Percentiles rank a stretch among this genome's conserved stretches.
These are phyloP conservation scores for Euphorbia celastroides DNA, from an alignment of 441 rosid genomes.

Conservation along the genomic window DNA sequence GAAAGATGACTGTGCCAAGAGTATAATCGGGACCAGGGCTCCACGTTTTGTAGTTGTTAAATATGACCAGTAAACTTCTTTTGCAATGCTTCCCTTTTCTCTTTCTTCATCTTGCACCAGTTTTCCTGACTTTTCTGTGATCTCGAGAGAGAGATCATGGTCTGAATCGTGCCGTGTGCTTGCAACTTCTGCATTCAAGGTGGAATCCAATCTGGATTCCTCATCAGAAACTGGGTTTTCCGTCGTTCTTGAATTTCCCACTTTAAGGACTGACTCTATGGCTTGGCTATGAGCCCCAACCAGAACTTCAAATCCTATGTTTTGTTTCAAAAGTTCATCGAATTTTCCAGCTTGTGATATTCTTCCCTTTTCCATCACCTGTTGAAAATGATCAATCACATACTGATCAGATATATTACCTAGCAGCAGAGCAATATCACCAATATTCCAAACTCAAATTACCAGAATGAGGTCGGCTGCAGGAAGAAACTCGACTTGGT, in stretches of 20 bases:
- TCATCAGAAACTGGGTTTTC: slow-evolving; percentile 32
- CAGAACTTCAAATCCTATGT: slow-evolving; percentile 78
- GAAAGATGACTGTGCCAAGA: slow-evolving; percentile 84
- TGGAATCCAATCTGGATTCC: slow-evolving; percentile 33
- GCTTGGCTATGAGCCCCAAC: slow-evolving; percentile 95
- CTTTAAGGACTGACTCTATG: slow-evolving; percentile 59
- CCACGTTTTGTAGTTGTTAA: slow-evolving; percentile 75
- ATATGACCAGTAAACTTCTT: slow-evolving; percentile 85
- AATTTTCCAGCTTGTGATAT: slow-evolving; percentile 86
- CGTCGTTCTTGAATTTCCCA: slow-evolving; percentile 49
- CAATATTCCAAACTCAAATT: slow-evolving; percentile 10
- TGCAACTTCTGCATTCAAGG: slow-evolving; percentile 34
- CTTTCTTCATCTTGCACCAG: slow-evolving; percentile 93
- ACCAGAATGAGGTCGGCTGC: slow-evolving; percentile 97
- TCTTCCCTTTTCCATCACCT: slow-evolving; percentile 97
- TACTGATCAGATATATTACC: neutral
- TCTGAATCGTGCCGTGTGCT: slow-evolving; percentile 44
- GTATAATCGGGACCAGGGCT: slow-evolving; percentile 64
- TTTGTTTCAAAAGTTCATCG: slow-evolving; percentile 65
- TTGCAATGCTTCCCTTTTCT: slow-evolving; percentile 92
- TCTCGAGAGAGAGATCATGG: slow-evolving; percentile 49
- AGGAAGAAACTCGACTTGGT: slow-evolving; percentile 98
- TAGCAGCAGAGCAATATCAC: neutral
- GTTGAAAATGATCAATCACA: slow-evolving; percentile 14
- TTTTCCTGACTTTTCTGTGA: slow-evolving; percentile 60